Base-by-base conservation (phyloP, 805 yeast species). In the Pichia heedii region DNA sequence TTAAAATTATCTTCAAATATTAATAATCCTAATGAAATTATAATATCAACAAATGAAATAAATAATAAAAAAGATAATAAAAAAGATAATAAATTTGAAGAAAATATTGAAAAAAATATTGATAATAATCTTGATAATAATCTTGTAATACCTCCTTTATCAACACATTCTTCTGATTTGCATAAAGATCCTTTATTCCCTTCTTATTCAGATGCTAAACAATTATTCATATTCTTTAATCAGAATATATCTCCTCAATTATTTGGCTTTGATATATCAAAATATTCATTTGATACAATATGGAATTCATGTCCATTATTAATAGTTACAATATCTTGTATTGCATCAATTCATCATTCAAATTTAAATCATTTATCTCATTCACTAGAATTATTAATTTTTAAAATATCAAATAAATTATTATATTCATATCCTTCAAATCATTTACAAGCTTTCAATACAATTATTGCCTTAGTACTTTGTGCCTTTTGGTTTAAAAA, bases 401-500 rank as follows among this genome's bases (percentile, higher is more conserved):
- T 62, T 36, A 40, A 42, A 11, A 44, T 61, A 24, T 54, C 63
- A 16, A 54, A 60, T 43, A 55, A 52, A 22, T 42, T 66, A 53
- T 38, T 68, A 58, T 38, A 49, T 46, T 29, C 66, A 54, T 66
- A 66, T 2, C 67, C 67, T 16, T 56, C 57, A 5, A 65, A 61
- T 26, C 78, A 73, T 47, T 47, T 57, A 1, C 79, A 76, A 41
- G 75, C 76, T 1, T 76, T 75, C 55, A 73, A 78, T 54, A 74
- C 79, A 0, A 74, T 79, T n/a, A 63, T 79, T 19, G 84, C 82
- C 0, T 63, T 81, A 33, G 71, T 80, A 35, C 69, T 80, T 22
- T 79, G 83, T 49, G 80, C 84, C 38, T 77, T 80, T 53, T 81
- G 86, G 86, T 68, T 80, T 38, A 73, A 80, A 19, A 72, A 79